Conservation (phyloP, 345 rosid species). For the Luvunga scandens region DNA sequence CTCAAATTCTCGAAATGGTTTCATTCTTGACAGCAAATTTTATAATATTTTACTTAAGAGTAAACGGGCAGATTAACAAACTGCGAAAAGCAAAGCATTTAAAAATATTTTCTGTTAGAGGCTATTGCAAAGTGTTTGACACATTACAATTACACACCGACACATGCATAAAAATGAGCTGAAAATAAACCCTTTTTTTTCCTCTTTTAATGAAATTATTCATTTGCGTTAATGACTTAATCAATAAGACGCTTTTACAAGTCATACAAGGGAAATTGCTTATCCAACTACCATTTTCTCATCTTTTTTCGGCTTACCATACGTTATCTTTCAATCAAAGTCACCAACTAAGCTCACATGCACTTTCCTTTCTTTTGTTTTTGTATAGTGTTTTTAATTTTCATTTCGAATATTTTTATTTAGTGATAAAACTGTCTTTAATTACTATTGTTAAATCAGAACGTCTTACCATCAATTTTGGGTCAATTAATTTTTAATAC, state of each 20-base stretch:
- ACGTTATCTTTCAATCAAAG: not conserved
- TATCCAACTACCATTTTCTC: slow-evolving; percentile 2
- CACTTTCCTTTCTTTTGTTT: not conserved
- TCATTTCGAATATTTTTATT: not conserved
- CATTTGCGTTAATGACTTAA: not conserved
- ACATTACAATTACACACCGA: not conserved
- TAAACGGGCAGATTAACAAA: not conserved
- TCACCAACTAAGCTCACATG: not conserved
- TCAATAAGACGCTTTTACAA: not conserved
- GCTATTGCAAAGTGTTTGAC: not conserved
- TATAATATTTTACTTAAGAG: not conserved
- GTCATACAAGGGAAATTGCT: slow-evolving; percentile 1
- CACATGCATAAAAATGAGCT: not conserved
- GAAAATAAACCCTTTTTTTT: too few relatives aligned
- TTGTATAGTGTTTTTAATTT: too few relatives aligned
- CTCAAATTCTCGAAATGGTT: not conserved
- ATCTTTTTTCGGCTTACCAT: not conserved
- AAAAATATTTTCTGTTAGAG: not conserved
- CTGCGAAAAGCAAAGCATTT: not conserved
- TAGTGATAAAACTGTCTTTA: too few relatives aligned
- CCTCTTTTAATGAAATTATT: too few relatives aligned
- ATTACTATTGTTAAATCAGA: not conserved
- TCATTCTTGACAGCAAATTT: not conserved
- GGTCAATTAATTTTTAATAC: too few relatives aligned
- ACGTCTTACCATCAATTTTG: not conserved